A percentile compares a stretch with the other conserved stretches of the same genome.
Conservation (phyloP, 148 eudicot genomes). For the Silene uniflora region DNA sequence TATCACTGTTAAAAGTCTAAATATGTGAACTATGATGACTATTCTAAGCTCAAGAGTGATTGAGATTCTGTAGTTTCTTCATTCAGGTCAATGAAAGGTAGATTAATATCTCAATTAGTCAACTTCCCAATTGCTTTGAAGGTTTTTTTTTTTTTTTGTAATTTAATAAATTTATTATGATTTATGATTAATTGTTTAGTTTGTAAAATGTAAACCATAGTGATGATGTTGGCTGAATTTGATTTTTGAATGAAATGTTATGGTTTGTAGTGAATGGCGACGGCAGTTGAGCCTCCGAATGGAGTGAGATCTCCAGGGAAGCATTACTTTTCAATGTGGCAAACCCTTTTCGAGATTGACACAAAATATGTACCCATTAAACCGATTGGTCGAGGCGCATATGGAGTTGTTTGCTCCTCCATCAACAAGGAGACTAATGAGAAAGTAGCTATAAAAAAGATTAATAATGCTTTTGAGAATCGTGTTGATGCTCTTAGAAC, state of each 20-base stretch:
- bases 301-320: slow-evolving; percentile 49
- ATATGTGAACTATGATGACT: background rate
- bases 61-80: background rate
- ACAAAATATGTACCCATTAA: slow-evolving; percentile 64
- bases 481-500: slow-evolving; percentile 64
- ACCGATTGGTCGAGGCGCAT: slow-evolving; percentile 67
- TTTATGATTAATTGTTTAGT: background rate
- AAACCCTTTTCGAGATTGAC: slow-evolving; percentile 57
- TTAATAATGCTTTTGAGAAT: slow-evolving; percentile 58
- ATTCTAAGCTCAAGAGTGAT: slow-evolving; percentile 1
- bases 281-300: slow-evolving; percentile 62
- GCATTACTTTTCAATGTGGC: slow-evolving; percentile 70
- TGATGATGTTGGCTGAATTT: background rate
- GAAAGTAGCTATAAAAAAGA: slow-evolving; percentile 66
- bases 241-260: background rate
- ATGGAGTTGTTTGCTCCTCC: slow-evolving; percentile 64
- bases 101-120: background rate
- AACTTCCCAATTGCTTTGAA: slow-evolving; percentile 5
- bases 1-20: background rate
- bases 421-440: slow-evolving; percentile 57
- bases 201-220: background rate
- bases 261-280: slow-evolving; percentile 44
- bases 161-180: slow-evolving; percentile 7
- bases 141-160: background rate
- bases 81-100: slow-evolving; percentile 1